Evolutionary conservation across 2,329 filamentous ascomycete genomes (phyloP).

Genomic region (Aureobasidium sp.): DNA sequence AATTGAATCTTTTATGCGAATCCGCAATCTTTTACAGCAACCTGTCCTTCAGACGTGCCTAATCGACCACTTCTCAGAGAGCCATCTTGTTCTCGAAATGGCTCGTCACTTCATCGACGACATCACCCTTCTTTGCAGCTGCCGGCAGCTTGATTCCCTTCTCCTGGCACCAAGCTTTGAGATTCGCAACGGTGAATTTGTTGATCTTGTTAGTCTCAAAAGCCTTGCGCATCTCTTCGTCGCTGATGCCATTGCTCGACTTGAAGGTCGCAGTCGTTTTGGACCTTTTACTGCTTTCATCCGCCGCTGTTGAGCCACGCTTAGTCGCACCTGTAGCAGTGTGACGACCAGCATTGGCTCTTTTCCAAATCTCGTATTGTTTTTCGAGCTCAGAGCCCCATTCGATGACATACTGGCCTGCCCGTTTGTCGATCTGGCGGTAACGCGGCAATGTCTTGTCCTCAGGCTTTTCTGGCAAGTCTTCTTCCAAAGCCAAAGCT

Average conservation of each 20-base stretch:
- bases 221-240: slow-evolving; percentile 35
- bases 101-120: slow-evolving; percentile 26
- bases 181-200: slow-evolving; percentile 28
- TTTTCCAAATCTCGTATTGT: slow-evolving; percentile 40
- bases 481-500: slow-evolving; percentile 82
- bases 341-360: slow-evolving; percentile 25
- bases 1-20: background rate
- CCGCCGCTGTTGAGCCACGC: slow-evolving; percentile 24
- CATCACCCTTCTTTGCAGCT: slow-evolving; percentile 24
- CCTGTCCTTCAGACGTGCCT: background rate
- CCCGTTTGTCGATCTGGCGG: slow-evolving; percentile 81
- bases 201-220: slow-evolving; percentile 35
- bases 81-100: slow-evolving; percentile 30
- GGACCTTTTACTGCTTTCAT: slow-evolving; percentile 34
- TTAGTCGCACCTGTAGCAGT: slow-evolving; percentile 38
- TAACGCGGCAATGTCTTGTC: slow-evolving; percentile 81
- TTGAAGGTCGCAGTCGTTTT: slow-evolving; percentile 28
- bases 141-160: slow-evolving; percentile 20
- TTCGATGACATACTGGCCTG: slow-evolving; percentile 66
- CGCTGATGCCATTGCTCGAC: slow-evolving; percentile 28
- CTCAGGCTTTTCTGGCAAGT: slow-evolving; percentile 62
- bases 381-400: slow-evolving; percentile 64
- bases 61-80: background rate
- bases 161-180: slow-evolving; percentile 24
- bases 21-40: background rate